Evolutionary conservation across 164 flowering plant genomes (phyloP), one percentile per base, ranked within the genome.

Genomic region (Magnolia kwangsiensis): DNA sequence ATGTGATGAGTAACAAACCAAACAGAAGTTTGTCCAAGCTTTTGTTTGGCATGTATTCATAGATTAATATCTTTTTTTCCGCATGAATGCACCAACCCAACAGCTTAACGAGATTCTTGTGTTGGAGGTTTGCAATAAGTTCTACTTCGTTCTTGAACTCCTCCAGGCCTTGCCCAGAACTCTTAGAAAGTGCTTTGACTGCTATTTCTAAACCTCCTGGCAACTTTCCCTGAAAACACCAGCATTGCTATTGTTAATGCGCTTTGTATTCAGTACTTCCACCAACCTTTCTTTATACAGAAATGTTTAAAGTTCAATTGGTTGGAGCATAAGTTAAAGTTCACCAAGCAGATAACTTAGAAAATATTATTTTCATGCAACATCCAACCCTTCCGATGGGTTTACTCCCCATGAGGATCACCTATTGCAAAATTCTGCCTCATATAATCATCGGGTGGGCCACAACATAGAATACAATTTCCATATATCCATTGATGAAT

Each of bases 41-140:
- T 21, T 50, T 72, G 59, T 85, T 85, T 23, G 83, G 73, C 77
- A 85, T 31, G 68, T 65, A 87, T 58, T 85, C 88, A 72, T 87
- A 85, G 14, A 85, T 58, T 1, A 84, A 81, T 11, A 85, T 72
- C 79, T 77, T 85, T 29, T 84, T 85, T 21, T 84, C 67, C 59
- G 74, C 75, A 29, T 84, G 76, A 4, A 80, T 2, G 81, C 88
- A 82, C 49, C 72, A 85, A 1, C 86, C 86, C 63, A 87, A 63
- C 27, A 87, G 78, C 74, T 79, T 82, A 9, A 83, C 87, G 20
- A 87, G 80, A 51, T 87, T 85, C 27, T 67, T 78, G 69, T 87
- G 89, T 66, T 83, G 85, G 74, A 86, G 88, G 61, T 84, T 86
- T 11, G 82, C 86, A 13, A 85, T 51, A 21, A 85, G 59, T 50